A percentile compares a stretch with the other conserved stretches of the same genome.
Conservation (phyloP, 768 basidiomycete species). For the Rhodotorula toruloides region DNA sequence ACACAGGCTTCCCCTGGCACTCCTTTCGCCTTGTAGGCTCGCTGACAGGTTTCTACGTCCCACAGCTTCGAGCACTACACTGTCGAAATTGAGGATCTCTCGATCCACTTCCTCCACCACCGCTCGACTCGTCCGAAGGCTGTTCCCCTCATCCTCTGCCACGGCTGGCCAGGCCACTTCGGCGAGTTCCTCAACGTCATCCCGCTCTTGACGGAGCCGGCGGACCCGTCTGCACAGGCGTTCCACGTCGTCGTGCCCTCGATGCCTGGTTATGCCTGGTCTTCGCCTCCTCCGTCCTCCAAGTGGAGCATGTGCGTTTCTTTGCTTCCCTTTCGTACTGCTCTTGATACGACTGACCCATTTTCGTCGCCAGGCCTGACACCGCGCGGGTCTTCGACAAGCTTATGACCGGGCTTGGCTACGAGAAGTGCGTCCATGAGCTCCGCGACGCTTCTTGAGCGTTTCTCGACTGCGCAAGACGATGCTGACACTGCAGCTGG, state of each 20-base stretch:
- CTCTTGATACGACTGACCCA: too few relatives aligned
- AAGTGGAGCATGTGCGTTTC: constrained; percentile 20
- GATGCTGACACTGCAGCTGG: background rate
- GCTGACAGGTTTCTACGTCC: background rate
- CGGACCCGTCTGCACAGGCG: background rate
- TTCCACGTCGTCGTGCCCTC: constrained; percentile 40
- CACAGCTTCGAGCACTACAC: constrained; percentile 27
- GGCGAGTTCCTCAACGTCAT: constrained; percentile 40
- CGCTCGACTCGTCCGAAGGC: constrained; percentile 31
- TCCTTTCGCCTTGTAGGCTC: too few relatives aligned
- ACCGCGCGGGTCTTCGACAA: constrained; percentile 35
- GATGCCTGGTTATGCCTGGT: constrained; percentile 38
- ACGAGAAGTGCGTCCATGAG: constrained; percentile 7
- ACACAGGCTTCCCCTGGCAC: background rate
- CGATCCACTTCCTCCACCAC: constrained; percentile 41
- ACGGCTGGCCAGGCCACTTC: constrained; percentile 37
- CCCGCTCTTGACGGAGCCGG: constrained; percentile 12
- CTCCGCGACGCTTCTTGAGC: too few relatives aligned
- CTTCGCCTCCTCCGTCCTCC: constrained; percentile 16
- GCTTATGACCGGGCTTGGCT: constrained; percentile 37
- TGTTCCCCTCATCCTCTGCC: constrained; percentile 39
- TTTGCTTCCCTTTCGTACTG: too few relatives aligned
- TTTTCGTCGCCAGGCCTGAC: too few relatives aligned
- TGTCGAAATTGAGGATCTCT: constrained; percentile 28
- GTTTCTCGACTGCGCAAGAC: too few relatives aligned